Percentiles rank a stretch among this genome's conserved stretches.
These are phyloP conservation scores for Melaleuca quinquenervia DNA, from an alignment of 345 rosid genomes.

Conservation along the genomic window DNA sequence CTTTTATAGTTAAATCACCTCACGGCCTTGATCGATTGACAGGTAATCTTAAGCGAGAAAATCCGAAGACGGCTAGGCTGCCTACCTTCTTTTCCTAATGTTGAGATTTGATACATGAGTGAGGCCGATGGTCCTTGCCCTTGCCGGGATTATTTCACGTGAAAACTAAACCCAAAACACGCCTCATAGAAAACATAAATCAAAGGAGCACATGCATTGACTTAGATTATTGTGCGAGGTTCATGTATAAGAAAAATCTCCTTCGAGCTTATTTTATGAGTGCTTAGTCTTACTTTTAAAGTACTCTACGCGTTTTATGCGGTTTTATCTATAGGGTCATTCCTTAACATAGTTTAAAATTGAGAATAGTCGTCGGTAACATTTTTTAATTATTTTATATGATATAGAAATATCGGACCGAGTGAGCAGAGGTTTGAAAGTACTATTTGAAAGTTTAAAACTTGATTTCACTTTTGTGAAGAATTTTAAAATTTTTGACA, in stretches of 20 bases:
- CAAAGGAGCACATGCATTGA: background rate
- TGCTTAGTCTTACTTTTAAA: background rate
- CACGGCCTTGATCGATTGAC: background rate
- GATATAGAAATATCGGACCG: background rate
- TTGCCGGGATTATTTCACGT: too few relatives aligned
- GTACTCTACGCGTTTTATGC: background rate
- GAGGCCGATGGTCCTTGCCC: too few relatives aligned
- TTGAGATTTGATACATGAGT: too few relatives aligned
- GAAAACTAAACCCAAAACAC: too few relatives aligned
- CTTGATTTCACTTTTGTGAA: background rate
- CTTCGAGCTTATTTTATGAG: background rate
- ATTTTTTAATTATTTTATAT: too few relatives aligned
- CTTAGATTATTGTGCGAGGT: background rate
- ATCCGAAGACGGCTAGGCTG: background rate
- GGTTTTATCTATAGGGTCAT: background rate
- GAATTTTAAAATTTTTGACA: background rate
- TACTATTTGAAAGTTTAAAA: background rate
- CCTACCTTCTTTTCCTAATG: too few relatives aligned
- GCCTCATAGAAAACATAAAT: background rate
- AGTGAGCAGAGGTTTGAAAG: background rate
- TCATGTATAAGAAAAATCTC: background rate
- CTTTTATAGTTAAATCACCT: too few relatives aligned
- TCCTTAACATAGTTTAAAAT: too few relatives aligned
- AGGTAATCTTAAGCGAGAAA: background rate
- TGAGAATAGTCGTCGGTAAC: too few relatives aligned